phyloP scores from a whole-genome alignment of 2,329 filamentous ascomycete species.

The Chrysosporium queenslandicum region DNA sequence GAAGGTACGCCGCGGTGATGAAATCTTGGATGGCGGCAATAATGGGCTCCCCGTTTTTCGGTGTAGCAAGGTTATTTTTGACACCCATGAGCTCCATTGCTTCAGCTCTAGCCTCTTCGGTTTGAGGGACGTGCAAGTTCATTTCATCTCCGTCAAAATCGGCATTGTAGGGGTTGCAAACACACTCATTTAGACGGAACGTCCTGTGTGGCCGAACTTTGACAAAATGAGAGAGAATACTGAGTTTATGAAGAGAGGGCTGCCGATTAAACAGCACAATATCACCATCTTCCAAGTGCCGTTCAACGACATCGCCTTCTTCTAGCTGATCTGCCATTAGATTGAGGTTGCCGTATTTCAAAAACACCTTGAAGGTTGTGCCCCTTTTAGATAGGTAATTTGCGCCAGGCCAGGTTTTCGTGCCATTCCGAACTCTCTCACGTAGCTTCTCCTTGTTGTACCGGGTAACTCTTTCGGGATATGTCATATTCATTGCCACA shows the following conservation, averaged over 20 bases:
- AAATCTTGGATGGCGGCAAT: conserved; percentile 99
- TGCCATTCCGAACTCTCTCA: conserved; percentile 63
- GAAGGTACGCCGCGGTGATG: conserved; percentile 84
- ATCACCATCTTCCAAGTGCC: conserved; percentile 89
- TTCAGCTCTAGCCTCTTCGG: conserved; percentile 89
- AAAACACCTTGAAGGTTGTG: conserved; percentile 58
- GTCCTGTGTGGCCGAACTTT: conserved; percentile 93
- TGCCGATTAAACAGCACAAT: conserved; percentile 97
- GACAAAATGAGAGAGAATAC: conserved; percentile 91
- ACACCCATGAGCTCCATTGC: conserved; percentile 96
- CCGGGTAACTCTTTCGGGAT: conserved; percentile 75
- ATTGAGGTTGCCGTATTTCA: conserved; percentile 65
- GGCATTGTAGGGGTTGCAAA: conserved; percentile 95
- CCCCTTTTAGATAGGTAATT: conserved; percentile 68
- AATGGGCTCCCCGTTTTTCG: conserved; percentile 95
- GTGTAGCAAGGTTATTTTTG: conserved; percentile 89
- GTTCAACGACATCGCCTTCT: conserved; percentile 81
- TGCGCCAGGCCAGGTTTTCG: conserved; percentile 74
- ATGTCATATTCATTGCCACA: conserved; percentile 94
- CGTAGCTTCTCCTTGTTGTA: conserved; percentile 79
- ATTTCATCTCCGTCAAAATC: conserved; percentile 99
- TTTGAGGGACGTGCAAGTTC: conserved; percentile 97
- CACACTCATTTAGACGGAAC: conserved; percentile 94
- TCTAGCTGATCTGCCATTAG: conserved; percentile 63
- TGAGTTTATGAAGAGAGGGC: conserved; percentile 93